Evolutionary conservation across 345 rosid species (phyloP).

Genomic region (Chamaenerion angustifolium): DNA sequence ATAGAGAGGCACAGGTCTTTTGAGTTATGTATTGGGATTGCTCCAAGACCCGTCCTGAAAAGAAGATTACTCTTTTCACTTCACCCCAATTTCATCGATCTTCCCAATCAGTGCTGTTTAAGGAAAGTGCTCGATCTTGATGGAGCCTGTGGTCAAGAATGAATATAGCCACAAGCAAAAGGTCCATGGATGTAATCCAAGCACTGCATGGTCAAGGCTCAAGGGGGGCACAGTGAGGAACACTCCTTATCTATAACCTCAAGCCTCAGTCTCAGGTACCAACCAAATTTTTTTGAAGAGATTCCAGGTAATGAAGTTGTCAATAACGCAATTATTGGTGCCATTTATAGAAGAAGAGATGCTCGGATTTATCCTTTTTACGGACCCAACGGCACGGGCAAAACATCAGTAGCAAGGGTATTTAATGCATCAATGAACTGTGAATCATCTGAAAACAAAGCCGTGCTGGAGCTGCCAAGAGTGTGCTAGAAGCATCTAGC

Average conservation of each 20-base stretch:
- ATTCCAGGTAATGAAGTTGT: conserved; percentile 16
- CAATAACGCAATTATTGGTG: conserved; percentile 7
- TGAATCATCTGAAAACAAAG: conserved; percentile 7
- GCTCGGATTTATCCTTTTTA: conserved; percentile 19
- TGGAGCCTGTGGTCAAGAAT: conserved; percentile 18
- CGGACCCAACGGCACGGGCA: conserved; percentile 27
- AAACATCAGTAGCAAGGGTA: conserved; percentile 17
- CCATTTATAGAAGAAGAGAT: conserved; percentile 6
- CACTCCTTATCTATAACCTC: conserved; percentile 1
- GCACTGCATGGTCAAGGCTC: too few relatives aligned
- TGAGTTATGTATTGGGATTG: conserved; percentile 7
- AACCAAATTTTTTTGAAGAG: conserved; percentile 16
- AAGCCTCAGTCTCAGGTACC: conserved; percentile 20
- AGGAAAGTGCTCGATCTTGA: conserved; percentile 1
- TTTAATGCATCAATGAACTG: conserved; percentile 19
- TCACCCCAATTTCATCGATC: conserved; percentile 7
- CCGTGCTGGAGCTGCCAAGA: conserved; percentile 23
- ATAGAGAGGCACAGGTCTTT: conserved; percentile 5
- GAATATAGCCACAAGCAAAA: neutral
- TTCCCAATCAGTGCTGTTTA: neutral
- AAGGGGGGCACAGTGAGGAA: neutral
- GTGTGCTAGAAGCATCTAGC: conserved; percentile 16
- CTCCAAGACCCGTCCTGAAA: conserved; percentile 5
- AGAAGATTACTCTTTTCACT: conserved; percentile 2
- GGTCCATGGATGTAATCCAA: neutral